Conservation (phyloP, 1,284 basidiomycete genomes). For the Mycosarcoma mackinlayi region DNA sequence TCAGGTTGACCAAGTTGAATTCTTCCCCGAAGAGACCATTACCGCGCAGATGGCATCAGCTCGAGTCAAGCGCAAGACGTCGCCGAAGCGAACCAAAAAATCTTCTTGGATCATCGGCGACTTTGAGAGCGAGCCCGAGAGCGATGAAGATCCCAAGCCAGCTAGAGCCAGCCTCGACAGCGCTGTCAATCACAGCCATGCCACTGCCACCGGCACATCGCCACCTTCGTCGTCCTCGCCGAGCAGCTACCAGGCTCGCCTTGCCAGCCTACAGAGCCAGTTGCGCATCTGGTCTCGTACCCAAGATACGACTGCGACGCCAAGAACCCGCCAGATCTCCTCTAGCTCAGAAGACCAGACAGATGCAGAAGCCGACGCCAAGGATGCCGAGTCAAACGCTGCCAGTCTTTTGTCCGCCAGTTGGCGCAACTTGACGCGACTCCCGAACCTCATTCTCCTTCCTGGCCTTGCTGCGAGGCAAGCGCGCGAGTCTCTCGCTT, state of each 20-base stretch:
- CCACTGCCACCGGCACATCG: slow-evolving; percentile 19
- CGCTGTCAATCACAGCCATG: slow-evolving; percentile 3
- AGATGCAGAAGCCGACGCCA: slow-evolving; percentile 13
- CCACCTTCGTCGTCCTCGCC: slow-evolving; percentile 12
- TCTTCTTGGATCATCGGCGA: slow-evolving; percentile 49
- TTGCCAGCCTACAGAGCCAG: slow-evolving; percentile 43
- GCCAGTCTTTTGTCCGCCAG: slow-evolving; percentile 39
- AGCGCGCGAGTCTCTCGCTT: slow-evolving; percentile 27
- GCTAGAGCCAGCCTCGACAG: not conserved
- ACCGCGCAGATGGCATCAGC: slow-evolving; percentile 16
- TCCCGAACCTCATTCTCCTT: slow-evolving; percentile 47
- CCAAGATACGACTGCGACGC: not conserved
- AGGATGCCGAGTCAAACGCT: slow-evolving; percentile 15
- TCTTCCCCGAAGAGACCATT: slow-evolving; percentile 36
- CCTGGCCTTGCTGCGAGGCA: slow-evolving; percentile 45
- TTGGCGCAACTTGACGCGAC: slow-evolving; percentile 46
- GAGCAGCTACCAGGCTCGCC: slow-evolving; percentile 42
- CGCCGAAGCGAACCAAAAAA: slow-evolving; percentile 31
- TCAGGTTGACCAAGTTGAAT: slow-evolving; percentile 41
- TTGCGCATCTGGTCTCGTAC: slow-evolving; percentile 43
- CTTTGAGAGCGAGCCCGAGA: slow-evolving; percentile 44
- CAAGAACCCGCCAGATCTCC: slow-evolving; percentile 27
- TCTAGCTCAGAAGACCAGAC: slow-evolving; percentile 26
- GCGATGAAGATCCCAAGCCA: slow-evolving; percentile 21
- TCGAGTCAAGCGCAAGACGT: slow-evolving; percentile 19